Evolutionary conservation across 1,139 yeast genomes (phyloP), one percentile per base, ranked within the genome.

Genomic region (Magnusiomyces fungicola): DNA sequence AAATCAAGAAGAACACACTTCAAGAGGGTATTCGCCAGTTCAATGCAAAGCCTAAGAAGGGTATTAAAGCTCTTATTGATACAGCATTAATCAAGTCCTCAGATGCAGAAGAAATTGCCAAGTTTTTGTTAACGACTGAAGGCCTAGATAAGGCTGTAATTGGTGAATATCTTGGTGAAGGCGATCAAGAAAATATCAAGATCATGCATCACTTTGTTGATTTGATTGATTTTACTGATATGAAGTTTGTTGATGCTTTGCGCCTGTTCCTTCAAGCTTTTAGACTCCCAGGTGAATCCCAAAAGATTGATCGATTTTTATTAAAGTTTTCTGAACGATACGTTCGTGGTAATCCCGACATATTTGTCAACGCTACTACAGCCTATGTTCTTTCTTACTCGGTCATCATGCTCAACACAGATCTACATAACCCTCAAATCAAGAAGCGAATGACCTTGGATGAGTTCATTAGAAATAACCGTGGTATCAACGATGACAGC

Each of bases 201-300:
- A 80, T 83, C 38, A 89, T 92, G 97, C 97, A 90, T 68, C 84
- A 90, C 3, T 92, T 92, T 70, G 96, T 92, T 32, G 96, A 90
- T 62, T 70, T 76, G 56, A 81, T 92, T 82, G 90, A 89, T 53
- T 92, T 92, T 63, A 70, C 76, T 14, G 73, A 74, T 45, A 67
- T 77, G 55, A 73, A 79, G 1, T 89, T 92, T 62, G 94, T 90
- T 9, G 95, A 83, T 58, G 95, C 97, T 0, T 72, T 94, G 71
- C 78, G 98, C 59, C 72, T 71, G 10, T 88, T 88, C 61, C 74
- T 94, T 53, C 98, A 94, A 64, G 75, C 81, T 42, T 94, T 94
- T 68, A 76, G 98, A 64, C 74, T 94, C 53, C 98, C 99, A 0
- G 99, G 99, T 44, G 99, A 94, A 69, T 90, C 97, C 1, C 99